A percentile compares a stretch with the other conserved stretches of the same genome.
phyloP scores from a whole-genome alignment of 2,329 filamentous ascomycete species.

The Nothomitra cinnamomea region DNA sequence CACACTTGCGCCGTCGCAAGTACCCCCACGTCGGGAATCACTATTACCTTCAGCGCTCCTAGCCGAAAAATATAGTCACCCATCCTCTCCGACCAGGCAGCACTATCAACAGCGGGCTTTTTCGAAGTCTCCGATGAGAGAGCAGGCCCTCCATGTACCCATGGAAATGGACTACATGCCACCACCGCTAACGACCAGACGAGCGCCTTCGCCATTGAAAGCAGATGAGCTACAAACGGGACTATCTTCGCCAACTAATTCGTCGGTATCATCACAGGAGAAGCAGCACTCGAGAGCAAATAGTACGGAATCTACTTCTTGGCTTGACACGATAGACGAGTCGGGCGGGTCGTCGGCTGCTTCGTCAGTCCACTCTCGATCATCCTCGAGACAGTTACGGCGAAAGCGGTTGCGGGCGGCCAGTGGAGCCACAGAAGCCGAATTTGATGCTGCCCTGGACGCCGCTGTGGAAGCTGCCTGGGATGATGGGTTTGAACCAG shows the following conservation, averaged over 20 bases:
- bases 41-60: background rate
- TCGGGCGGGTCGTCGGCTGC: constrained; percentile 58
- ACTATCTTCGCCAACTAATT: background rate
- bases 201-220: constrained; percentile 28
- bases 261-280: background rate
- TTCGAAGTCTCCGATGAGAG: constrained; percentile 31
- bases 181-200: constrained; percentile 50
- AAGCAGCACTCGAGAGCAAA: constrained; percentile 35
- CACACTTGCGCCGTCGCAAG: constrained; percentile 2
- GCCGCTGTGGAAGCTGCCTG: constrained; percentile 94
- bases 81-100: background rate
- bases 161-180: constrained; percentile 47
- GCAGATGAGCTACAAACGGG: constrained; percentile 15
- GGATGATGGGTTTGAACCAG: constrained; percentile 73
- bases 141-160: constrained; percentile 29
- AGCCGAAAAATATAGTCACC: background rate
- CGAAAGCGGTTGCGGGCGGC: constrained; percentile 51
- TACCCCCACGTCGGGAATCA: background rate
- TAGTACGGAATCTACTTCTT: constrained; percentile 71
- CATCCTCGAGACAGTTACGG: constrained; percentile 50
- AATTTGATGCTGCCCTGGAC: constrained; percentile 87
- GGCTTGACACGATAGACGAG: constrained; percentile 89
- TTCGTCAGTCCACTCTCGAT: constrained; percentile 66
- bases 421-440: constrained; percentile 64
- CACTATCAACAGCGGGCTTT: constrained; percentile 34